These are phyloP conservation scores for Porphyra umbilicalis DNA, from an alignment of 31 red algal genomes.

Conservation along the genomic window DNA sequence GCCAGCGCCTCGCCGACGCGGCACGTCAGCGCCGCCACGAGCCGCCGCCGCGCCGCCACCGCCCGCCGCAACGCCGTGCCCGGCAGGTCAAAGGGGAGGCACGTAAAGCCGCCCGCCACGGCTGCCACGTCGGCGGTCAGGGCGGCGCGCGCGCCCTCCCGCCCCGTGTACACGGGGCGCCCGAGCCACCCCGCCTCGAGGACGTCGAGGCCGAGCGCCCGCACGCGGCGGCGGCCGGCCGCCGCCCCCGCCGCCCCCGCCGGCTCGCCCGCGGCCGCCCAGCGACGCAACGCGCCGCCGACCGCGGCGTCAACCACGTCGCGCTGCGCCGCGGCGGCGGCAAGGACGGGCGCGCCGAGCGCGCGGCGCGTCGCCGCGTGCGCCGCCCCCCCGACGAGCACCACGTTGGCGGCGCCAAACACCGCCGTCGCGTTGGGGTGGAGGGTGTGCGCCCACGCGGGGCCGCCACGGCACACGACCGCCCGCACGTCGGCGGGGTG, in stretches of 20 bases:
- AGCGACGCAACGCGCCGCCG: neutral
- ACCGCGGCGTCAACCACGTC: neutral
- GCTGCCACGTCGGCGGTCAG: neutral
- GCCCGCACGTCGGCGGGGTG: neutral
- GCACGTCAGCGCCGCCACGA: neutral
- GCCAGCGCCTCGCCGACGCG: neutral
- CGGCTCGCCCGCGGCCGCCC: neutral
- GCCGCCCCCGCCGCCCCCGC: neutral
- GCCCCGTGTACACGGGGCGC: neutral
- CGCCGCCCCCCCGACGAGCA: neutral
- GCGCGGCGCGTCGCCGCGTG: neutral
- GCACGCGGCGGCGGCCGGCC: neutral
- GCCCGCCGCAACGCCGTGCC: neutral
- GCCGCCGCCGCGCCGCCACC: neutral
- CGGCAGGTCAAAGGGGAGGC: neutral
- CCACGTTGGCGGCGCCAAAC: neutral
- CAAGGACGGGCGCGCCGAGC: neutral
- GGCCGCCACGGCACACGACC: neutral
- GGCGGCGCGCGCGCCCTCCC: neutral
- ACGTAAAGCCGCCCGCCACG: neutral
- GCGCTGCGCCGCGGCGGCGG: neutral
- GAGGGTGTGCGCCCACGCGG: neutral
- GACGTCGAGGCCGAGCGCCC: neutral
- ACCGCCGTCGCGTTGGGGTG: neutral
- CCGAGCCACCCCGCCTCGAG: neutral